Evolutionary conservation across 2,329 filamentous ascomycete genomes (phyloP).

Genomic region (Stagonosporopsis rhizophila): DNA sequence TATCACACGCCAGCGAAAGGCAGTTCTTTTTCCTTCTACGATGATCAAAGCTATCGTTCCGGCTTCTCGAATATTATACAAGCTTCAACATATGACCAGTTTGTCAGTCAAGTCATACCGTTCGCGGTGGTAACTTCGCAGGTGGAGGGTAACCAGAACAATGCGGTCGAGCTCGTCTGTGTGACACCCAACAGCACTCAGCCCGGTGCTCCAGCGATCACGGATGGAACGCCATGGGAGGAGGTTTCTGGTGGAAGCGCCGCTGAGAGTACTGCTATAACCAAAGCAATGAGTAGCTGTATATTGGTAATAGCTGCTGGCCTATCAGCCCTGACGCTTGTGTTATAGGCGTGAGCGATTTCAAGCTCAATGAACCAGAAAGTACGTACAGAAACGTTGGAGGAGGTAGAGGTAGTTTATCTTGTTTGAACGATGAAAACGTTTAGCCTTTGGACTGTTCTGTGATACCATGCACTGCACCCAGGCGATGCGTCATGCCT

Average conservation of each 20-base stretch:
- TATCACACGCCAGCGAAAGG: neutral
- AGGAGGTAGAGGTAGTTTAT: too few relatives aligned
- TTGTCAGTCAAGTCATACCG: neutral
- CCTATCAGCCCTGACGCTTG: too few relatives aligned
- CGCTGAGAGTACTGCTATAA: neutral
- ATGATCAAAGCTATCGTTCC: neutral
- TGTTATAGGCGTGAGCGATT: too few relatives aligned
- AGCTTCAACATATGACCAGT: neutral
- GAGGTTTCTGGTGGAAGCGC: neutral
- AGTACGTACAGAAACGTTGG: too few relatives aligned
- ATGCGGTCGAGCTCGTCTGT: neutral
- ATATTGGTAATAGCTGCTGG: neutral
- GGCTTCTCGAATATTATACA: neutral
- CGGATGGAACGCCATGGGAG: neutral
- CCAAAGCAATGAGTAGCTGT: neutral
- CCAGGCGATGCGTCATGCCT: too few relatives aligned
- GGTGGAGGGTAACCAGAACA: neutral
- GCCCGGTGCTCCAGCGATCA: neutral
- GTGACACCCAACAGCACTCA: neutral
- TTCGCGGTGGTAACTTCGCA: neutral
- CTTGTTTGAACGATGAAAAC: too few relatives aligned
- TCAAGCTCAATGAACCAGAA: too few relatives aligned
- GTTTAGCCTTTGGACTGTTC: too few relatives aligned
- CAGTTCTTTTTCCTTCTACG: neutral
- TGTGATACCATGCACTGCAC: too few relatives aligned